phyloP scores from a whole-genome alignment of 2,329 filamentous ascomycete genomes.

The Colletotrichum somersetense region DNA sequence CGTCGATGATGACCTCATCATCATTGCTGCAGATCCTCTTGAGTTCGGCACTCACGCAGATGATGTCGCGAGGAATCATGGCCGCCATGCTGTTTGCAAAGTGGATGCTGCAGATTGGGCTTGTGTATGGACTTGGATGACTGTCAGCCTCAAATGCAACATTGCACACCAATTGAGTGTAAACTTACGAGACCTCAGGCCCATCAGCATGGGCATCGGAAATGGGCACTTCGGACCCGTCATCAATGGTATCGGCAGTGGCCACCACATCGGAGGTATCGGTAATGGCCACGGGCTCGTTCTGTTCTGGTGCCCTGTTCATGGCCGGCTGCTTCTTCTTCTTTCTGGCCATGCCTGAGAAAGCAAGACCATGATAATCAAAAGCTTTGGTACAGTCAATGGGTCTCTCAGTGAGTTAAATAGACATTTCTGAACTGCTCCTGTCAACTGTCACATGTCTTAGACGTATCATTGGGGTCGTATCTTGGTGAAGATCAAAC shows the following conservation, averaged over 20 bases:
- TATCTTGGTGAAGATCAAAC: too few relatives aligned
- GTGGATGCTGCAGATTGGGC: not conserved
- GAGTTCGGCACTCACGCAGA: not conserved
- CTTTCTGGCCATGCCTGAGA: not conserved
- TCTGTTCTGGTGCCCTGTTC: too few relatives aligned
- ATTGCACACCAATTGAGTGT: not conserved
- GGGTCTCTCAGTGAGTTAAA: not conserved
- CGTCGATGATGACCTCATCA: not conserved
- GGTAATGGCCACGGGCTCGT: not conserved
- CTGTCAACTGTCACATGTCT: not conserved
- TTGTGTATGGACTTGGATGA: conserved; percentile 21
- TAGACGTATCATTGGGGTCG: not conserved
- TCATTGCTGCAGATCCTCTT: not conserved
- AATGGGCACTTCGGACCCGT: not conserved
- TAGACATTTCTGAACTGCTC: not conserved
- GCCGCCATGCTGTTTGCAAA: not conserved
- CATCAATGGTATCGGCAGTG: too few relatives aligned
- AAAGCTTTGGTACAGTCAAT: not conserved
- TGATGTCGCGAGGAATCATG: conserved; percentile 1
- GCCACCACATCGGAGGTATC: too few relatives aligned
- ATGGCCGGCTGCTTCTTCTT: not conserved
- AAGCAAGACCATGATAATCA: not conserved
- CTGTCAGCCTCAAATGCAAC: not conserved
- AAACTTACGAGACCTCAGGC: conserved; percentile 7
- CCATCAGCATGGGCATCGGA: too few relatives aligned